Conservation (phyloP, 1,139 yeast species). For the Casaregolazyma lundiana region DNA sequence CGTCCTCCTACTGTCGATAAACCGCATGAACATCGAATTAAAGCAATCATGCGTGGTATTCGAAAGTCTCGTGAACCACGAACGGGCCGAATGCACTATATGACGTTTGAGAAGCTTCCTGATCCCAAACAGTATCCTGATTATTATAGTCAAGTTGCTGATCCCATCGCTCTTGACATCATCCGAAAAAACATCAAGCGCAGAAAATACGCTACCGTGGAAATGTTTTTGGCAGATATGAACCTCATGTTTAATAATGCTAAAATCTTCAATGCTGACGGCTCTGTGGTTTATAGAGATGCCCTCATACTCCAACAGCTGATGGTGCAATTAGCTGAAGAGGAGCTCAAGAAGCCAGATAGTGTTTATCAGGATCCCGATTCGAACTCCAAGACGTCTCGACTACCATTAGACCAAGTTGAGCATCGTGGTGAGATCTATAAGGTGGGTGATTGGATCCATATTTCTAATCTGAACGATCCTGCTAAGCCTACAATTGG, state of each 20-base stretch:
- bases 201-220: conserved; percentile 73
- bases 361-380: conserved; percentile 68
- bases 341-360: conserved; percentile 78
- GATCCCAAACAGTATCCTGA: conserved; percentile 61
- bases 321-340: conserved; percentile 56
- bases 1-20: conserved; percentile 94
- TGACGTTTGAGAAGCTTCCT: conserved; percentile 77
- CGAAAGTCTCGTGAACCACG: conserved; percentile 63
- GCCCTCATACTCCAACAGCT: conserved; percentile 57
- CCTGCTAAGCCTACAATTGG: conserved; percentile 87
- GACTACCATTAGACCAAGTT: conserved; percentile 73
- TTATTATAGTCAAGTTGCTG: conserved; percentile 57
- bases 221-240: conserved; percentile 71
- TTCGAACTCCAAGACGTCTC: conserved; percentile 44
- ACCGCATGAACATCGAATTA: conserved; percentile 89
- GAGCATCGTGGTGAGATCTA: conserved; percentile 68
- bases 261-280: conserved; percentile 59
- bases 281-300: conserved; percentile 54
- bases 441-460: conserved; percentile 93
- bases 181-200: conserved; percentile 82
- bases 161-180: conserved; percentile 78
- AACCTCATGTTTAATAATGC: conserved; percentile 71
- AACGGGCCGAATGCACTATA: conserved; percentile 47
- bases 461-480: conserved; percentile 81
- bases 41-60: conserved; percentile 74